Base-by-base conservation (phyloP, 169 alveolate species). In the Plasmodium chabaudi region DNA sequence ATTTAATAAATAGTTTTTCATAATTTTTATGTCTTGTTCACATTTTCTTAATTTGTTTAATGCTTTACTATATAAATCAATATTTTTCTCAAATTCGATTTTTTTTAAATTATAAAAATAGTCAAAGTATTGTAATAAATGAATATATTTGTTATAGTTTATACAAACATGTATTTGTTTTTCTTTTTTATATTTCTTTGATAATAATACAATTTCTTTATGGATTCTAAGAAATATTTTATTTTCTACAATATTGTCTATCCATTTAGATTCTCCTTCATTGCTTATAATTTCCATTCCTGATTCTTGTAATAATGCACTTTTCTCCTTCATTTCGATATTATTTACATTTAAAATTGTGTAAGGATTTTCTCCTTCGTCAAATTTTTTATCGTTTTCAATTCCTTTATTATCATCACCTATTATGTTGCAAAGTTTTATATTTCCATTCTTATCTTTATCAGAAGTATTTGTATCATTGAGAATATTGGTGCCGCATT, bases 51-150 rank as follows among this genome's bases (percentile, higher is more conserved):
- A 61, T 67, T 82, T 82, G 9, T 44, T 39, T 19, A 82, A 60
- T n/a, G 90, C 90, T 17, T 82, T 82, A 21, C 90, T 67, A 60
- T 82, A 82, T 34, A 82, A 27, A 27, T 82, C 84, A 15, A 82
- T 67, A 39, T 67, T 67, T 6, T 12, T 67, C 21, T 82, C 90
- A 60, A 67, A 82, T 44, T 82, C 90, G 6, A 13, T 82, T 59
- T 70, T 19, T 49, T 82, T 82, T 47, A 82, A 34, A 60, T 67
- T 55, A 60, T 53, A 82, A 10, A 82, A 82, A 27, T 82, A 27
- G 15, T 82, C 90, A 9, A 82, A 82, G 47, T 82, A 68, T 2
- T 82, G 72, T 17, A 82, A 46, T 4, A 82, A 65, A 60, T 82
- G 90, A 25, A 82, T 13, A 44, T 82, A 82, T 49, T 67, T 65